phyloP scores from a whole-genome alignment of 441 rosid genomes.

The California macrophylla region DNA sequence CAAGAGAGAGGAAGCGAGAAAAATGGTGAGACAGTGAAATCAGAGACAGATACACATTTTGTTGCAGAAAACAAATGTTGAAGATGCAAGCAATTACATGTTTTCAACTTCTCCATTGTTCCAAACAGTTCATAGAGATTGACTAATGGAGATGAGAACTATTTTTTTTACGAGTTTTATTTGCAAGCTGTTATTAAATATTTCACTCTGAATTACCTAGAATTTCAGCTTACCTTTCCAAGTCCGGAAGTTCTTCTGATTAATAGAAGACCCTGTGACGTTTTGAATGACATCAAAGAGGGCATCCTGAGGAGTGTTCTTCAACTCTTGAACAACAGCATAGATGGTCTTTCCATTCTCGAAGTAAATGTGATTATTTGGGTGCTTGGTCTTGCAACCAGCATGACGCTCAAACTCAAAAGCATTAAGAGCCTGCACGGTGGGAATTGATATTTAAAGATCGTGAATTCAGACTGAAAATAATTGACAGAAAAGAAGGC shows the following conservation, averaged over 20 bases:
- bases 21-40: neutral
- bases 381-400: slow-evolving; percentile 70
- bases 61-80: neutral
- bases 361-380: slow-evolving; percentile 67
- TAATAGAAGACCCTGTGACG: slow-evolving; percentile 53
- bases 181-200: neutral
- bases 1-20: slow-evolving; percentile 7
- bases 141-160: neutral
- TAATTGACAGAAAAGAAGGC: neutral
- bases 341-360: slow-evolving; percentile 70
- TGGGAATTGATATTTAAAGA: slow-evolving; percentile 15
- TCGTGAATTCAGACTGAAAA: slow-evolving; percentile 7
- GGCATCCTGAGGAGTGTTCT: slow-evolving; percentile 48
- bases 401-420: slow-evolving; percentile 75
- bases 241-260: slow-evolving; percentile 55
- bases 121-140: neutral
- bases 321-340: slow-evolving; percentile 62
- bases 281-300: slow-evolving; percentile 53
- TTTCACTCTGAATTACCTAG: neutral
- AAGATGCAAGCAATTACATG: neutral
- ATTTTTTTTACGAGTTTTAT: neutral
- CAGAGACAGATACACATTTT: neutral
- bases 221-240: slow-evolving; percentile 50
- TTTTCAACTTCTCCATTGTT: neutral
- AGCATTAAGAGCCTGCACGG: slow-evolving; percentile 49